Evolutionary conservation across 1,284 basidiomycete species (phyloP), one percentile per base, ranked within the genome.

Genomic region (Cutaneotrichosporon cavernicola): DNA sequence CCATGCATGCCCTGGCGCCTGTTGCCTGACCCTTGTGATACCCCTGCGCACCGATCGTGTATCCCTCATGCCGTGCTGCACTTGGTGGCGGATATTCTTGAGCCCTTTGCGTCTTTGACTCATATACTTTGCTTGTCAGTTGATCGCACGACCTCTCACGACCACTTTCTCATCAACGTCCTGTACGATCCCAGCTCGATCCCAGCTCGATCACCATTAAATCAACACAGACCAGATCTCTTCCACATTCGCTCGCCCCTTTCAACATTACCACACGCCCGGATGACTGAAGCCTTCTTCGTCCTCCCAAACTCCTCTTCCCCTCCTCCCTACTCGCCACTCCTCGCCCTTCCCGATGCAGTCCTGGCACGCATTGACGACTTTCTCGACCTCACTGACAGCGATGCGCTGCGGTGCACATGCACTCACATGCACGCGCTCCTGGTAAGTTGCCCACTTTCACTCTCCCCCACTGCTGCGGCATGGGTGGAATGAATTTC

Each of bases 371-470:
- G 38, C 36, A 21, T 56, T 11, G 36, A 38, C 22, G 36, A 56
- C 22, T 40, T 56, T 16, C 55, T 56, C 38, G 55, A 56, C 2
- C 21, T 38, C 21, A 43, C 21, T 9, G 38, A 38, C 21, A 43
- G 21, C 16, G 22, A 43, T n/a, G 36, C 55, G 11, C 55, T 56
- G 5, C n/a, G 36, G 4, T 56, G 38, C 14, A 56, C 55, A 16
- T 56, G 55, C 38, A 56, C 38, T 11, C 55, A 56, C 55, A 40
- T 56, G 36, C 55, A 56, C 16, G 55, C 55, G 8, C 22, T 56
- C 21, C 55, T 56, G 22, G 55, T 56, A 10, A 40, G 55, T 56
- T 18, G n/a, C 36, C n/a, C 32, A 38, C 10, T 21, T 18, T 56
- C n/a, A 38, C 10, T 21, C 32, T 56, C n/a, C n/a, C 53, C 22